Evolutionary conservation across 78 protist species (phyloP).

Genomic region (Dictyostelium intermedium): DNA sequence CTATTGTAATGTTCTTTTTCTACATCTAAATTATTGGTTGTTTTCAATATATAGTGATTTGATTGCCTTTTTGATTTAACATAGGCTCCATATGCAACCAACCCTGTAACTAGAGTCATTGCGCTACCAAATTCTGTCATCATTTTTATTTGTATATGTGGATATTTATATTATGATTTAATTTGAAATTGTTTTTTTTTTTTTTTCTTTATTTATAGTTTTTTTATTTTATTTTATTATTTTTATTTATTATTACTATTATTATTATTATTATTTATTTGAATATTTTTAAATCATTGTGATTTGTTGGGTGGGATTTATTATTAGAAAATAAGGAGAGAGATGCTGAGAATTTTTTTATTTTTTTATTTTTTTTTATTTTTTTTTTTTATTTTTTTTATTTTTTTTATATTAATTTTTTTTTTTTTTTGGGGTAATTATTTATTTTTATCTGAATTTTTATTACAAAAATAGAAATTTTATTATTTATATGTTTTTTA

Average conservation of each 20-base stretch:
- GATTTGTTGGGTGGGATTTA: background rate
- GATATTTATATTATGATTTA: background rate
- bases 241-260: no score
- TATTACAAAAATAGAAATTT: background rate
- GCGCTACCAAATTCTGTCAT: conserved; percentile 8
- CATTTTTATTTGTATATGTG: background rate
- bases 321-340: background rate
- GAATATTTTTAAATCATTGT: background rate
- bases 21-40: background rate
- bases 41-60: background rate
- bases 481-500: no score
- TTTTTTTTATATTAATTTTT: no score
- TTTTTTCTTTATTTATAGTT: no score
- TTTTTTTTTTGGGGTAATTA: background rate
- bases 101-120: background rate
- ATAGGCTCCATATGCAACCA: background rate
- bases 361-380: no score
- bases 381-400: no score
- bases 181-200: no score
- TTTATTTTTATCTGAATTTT: background rate
- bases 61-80: background rate
- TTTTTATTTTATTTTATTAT: no score
- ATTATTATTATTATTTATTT: no score
- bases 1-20: background rate
- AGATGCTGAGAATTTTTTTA: background rate